Evolutionary conservation across 2,329 filamentous ascomycete species (phyloP), one percentile per base, ranked within the genome.

Genomic region (Paecilomyces formosus): DNA sequence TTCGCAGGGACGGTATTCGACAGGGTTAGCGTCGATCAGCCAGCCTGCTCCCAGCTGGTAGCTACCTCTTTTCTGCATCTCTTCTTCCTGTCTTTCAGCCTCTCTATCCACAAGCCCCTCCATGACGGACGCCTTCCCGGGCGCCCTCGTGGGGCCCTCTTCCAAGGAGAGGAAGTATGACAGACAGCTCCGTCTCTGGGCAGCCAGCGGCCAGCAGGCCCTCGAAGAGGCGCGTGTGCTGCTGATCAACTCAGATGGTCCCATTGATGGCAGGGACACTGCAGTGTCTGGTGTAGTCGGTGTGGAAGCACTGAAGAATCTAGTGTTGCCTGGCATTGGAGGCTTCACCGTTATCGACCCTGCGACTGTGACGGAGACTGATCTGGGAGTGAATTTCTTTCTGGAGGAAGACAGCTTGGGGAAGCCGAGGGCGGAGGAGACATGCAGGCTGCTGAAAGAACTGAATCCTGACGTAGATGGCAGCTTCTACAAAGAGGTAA

Each of bases 381-480:
- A 99, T 68, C 79, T 99, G 49, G 94, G 95, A 3, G 88, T 97
- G 62, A 99, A 99, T 76, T 99, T 99, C 81, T 99, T 99, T 69
- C 80, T 99, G 0, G 90, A 96, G 61, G 86, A 94, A 66, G 79
- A 81, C 54, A 88, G 86, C 63, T 72, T 96, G 39, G 92, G 92
- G 56, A 87, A 86, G 67, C 86, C 86, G 26, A 86, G 94, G 64
- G 90, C 93, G 1, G 83, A 91, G 71, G 87, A 89, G 70, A 89
- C 88, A 57, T 87, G 88, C 59, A 86, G 87, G 61, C 80, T 93
- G 57, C 80, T 99, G 51, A 81, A 86, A 61, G 95, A 99, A 74
- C 80, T 99, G 61, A 99, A 99, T 69, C 92, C 92, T 2, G 94
- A 97, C 68, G 94, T 97, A 1, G 76, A 89, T 60, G 93, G 92